Conservation (phyloP, 768 basidiomycete species). For the Ramaria rubella region DNA sequence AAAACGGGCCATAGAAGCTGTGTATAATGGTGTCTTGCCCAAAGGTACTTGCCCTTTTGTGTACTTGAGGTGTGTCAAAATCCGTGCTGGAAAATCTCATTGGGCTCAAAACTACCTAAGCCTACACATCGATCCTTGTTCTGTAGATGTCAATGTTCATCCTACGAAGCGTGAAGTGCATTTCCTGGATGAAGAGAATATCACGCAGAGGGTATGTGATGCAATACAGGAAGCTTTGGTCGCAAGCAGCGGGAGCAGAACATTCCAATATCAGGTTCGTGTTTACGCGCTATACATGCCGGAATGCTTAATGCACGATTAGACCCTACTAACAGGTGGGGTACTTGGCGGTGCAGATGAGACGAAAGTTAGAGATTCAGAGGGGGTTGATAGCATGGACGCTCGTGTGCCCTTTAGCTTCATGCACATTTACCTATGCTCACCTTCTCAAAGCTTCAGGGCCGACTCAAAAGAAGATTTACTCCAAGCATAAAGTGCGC, state of each 20-base stretch:
- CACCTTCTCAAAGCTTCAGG: slow-evolving; percentile 12
- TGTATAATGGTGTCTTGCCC: slow-evolving; percentile 78
- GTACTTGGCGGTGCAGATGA: neutral
- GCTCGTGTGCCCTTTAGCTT: slow-evolving; percentile 15
- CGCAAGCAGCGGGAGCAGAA: slow-evolving; percentile 34
- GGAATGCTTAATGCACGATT: slow-evolving; percentile 10
- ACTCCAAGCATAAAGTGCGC: slow-evolving; percentile 87
- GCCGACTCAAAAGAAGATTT: slow-evolving; percentile 41
- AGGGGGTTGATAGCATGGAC: slow-evolving; percentile 4
- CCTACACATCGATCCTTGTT: slow-evolving; percentile 73
- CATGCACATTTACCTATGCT: neutral
- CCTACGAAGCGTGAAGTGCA: slow-evolving; percentile 97
- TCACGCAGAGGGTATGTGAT: slow-evolving; percentile 72
- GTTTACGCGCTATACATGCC: neutral
- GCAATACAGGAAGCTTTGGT: slow-evolving; percentile 60
- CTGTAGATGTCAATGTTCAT: slow-evolving; percentile 96
- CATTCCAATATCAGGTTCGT: slow-evolving; percentile 35
- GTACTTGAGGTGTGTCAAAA: slow-evolving; percentile 72
- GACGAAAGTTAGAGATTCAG: slow-evolving; percentile 22
- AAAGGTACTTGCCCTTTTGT: slow-evolving; percentile 88
- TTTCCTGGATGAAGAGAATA: slow-evolving; percentile 85
- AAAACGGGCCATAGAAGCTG: slow-evolving; percentile 79
- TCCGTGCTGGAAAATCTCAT: neutral
- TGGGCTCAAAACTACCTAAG: slow-evolving; percentile 34
- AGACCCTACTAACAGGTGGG: slow-evolving; percentile 7